Evolutionary conservation across 108 stramenopile species (phyloP), one percentile per base, ranked within the genome.

Genomic region (Phaeodactylum tricornutum): DNA sequence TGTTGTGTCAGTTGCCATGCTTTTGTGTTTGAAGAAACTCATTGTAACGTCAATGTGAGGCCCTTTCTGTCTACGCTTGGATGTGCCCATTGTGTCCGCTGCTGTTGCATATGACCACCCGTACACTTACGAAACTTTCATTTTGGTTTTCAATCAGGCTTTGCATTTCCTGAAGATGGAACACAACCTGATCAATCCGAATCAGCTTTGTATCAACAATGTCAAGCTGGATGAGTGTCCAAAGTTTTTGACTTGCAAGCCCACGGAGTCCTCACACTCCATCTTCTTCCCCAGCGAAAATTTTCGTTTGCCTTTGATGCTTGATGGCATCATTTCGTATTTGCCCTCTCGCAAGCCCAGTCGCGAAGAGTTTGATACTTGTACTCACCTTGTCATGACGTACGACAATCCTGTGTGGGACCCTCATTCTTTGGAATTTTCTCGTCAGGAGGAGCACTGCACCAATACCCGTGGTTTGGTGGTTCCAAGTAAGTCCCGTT

Each of bases 151-250:
- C n/a, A 15, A 53, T n/a, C 53, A 76, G 29, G 45, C 46, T 6
- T 29, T 76, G 4, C 61, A 43, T 27, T 53, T 69, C 29, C 34
- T 36, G 11, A 46, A 43, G 25, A 28, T 37, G 28, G 20, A 62
- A n/a, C 26, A 57, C 7, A 19, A 55, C 15, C 27, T 77, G 21
- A 27, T 77, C 6, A 56, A 64, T 35, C 58, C 75, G 3, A 64
- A 55, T 35, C 65, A 76, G 41, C 14, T 68, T 6, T 53, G 75
- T 26, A 11, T 36, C 17, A 41, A 43, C 43, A 65, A 66, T 5
- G 25, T 68, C 11, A 27, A 8, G 1, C 48, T 72, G 14, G 36
- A 46, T 26, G 64, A 72, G 17, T 1, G 2, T 19, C 62, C 62
- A 27, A 27, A 24, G 34, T 22, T 52, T 20, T 14, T 41, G 39